Percentiles rank a stretch among this genome's conserved stretches.
These are phyloP conservation scores for Clonostachys rosea DNA, from an alignment of 2,329 filamentous ascomycete genomes.

Conservation along the genomic window DNA sequence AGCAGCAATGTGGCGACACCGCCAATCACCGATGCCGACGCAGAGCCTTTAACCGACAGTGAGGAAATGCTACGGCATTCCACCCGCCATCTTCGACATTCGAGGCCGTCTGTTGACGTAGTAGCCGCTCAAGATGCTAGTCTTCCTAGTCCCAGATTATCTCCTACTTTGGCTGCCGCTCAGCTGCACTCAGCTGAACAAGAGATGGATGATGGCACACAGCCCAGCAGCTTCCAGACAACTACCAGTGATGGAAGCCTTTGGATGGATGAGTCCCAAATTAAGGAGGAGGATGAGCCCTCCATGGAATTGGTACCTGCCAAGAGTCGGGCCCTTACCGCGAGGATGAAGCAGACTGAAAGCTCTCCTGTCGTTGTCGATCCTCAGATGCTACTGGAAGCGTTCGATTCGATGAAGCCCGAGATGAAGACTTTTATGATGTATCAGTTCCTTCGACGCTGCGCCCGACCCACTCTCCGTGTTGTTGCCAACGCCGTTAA, in stretches of 20 bases:
- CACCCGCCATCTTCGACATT: conserved; percentile 35
- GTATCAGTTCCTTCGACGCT: conserved; percentile 89
- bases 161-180: conserved; percentile 78
- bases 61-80: conserved; percentile 44
- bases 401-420: conserved; percentile 85
- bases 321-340: too few species aligned
- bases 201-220: conserved; percentile 32
- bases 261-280: conserved; percentile 36
- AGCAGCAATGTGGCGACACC: conserved; percentile 66
- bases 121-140: conserved; percentile 81
- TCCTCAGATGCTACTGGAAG: conserved; percentile 80
- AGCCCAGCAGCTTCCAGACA: conserved; percentile 22
- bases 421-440: conserved; percentile 95
- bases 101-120: conserved; percentile 56
- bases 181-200: conserved; percentile 43
- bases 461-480: conserved; percentile 81
- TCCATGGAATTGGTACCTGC: conserved; percentile 9
- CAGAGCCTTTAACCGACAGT: conserved; percentile 8
- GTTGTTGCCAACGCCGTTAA: conserved; percentile 89
- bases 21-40: conserved; percentile 64
- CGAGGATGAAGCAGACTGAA: too few species aligned
- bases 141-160: conserved; percentile 89
- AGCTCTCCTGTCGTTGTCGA: conserved; percentile 54
- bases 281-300: conserved; percentile 17
- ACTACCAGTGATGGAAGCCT: conserved; percentile 17